Evolutionary conservation across 768 basidiomycete species (phyloP), one percentile per base, ranked within the genome.

Genomic region (Suillus subaureus): DNA sequence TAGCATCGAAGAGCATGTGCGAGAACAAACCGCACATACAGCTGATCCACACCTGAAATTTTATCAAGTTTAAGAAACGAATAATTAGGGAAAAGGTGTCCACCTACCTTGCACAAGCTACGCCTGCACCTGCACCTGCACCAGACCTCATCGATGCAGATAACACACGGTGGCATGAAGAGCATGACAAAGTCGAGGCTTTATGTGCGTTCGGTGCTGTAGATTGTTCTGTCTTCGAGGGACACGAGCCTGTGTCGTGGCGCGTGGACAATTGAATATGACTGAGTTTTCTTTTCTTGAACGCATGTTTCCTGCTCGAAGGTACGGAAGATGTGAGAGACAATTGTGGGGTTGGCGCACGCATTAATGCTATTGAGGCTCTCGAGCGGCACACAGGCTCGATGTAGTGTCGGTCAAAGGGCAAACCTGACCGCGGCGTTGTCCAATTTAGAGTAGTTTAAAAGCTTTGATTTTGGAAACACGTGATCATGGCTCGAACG

Each of bases 1-100:
- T 37, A 68, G 75, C 33, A 72, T 76, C 0, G 74, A 78, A 31
- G 76, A 78, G 57, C 80, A 81, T 33, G 74, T 81, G 15, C 80
- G 73, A 18, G 80, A 69, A 58, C 80, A 81, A 51, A 81, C 73
- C 4, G 71, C 68, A 61, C 80, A 81, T 21, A 73, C 78, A 51
- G 74, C 68, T 13, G 75, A 71, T 21, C 73, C 61, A 61, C 80
- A 81, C 57, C 80, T 81, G 40, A 42, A 11, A 37, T 47, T 37
- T 18, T 37, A 35, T 37, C 28, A 49, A 26, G 28, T 37, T 52
- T 49, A 28, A 26, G 28, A 49, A 33, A 26, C 0, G 16, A 52
- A 23, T 4, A 58, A 18, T 15, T 6, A 28, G 28, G 42, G 23
- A 42, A 5, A 21, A 23, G 26, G 12, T 33, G 42, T 21, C 21